Evolutionary conservation across 2,329 filamentous ascomycete genomes (phyloP), one percentile per base, ranked within the genome.

Genomic region (Aspergillus alliaceus): DNA sequence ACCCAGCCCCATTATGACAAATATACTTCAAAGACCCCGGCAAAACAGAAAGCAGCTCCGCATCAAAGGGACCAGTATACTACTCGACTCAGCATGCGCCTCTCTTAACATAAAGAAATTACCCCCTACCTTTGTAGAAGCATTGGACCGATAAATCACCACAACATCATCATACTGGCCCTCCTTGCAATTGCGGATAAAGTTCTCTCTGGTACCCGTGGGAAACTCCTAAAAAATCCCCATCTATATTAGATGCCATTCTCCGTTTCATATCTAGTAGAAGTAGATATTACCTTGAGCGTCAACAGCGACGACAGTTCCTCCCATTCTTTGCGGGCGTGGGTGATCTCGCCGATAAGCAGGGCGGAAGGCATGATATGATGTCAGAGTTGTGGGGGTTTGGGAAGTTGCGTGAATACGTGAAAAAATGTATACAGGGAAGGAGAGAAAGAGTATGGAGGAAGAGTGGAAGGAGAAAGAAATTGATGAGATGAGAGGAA

Each of bases 91-190:
- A 56, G 25, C 9, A 44, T 44, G 40, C 24, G 15, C 29, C 4
- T 11, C 27, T 25, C 9, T 31, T 5, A 32, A 6, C 4, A 18
- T 6, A 7, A 18, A 31, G 7, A 5, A 4, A n/a, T 18, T 11
- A 51, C 25, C 7, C 32, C n/a, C n/a, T 59, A 77, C 75, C 61
- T 79, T 77, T 27, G 79, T 83, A 7, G 82, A 85, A 35, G 77
- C 74, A 66, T 86, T 86, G 48, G 82, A 85, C 54, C 84, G 80
- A 69, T 85, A 86, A 49, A 86, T 78, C 1, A 75, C 84, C 29
- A 82, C 76, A 1, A 86, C 79, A 61, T 81, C 80, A 53, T 85
- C 77, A 59, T 82, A 86, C 44, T 80, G 72, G 37, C 82, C 83
- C n/a, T 75, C 73, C 59, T 79, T 80, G 70, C 81, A 81, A 54